Evolutionary conservation across 768 basidiomycete genomes (phyloP).

Genomic region (Pulveroboletus sp.): DNA sequence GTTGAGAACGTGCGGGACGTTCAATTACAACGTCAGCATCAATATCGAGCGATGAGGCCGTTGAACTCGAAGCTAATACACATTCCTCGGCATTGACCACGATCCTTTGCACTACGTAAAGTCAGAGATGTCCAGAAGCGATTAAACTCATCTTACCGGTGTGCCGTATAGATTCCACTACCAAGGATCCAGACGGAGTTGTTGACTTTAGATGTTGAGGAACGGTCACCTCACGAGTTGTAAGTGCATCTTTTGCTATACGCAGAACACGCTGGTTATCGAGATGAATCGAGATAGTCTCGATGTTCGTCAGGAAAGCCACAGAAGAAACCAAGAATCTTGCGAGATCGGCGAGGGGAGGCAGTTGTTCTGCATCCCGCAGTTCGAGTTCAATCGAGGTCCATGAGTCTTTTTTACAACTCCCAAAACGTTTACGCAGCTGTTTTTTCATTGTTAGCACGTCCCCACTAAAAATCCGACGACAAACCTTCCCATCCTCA

Average conservation of each 20-base stretch:
- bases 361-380: slow-evolving; percentile 1
- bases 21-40: not conserved
- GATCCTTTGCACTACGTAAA: slow-evolving; percentile 6
- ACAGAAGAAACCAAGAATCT: slow-evolving; percentile 13
- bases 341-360: slow-evolving; percentile 5
- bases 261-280: not conserved
- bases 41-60: not conserved
- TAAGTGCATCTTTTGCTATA: too few relatives aligned
- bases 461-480: not conserved
- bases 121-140: not conserved
- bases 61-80: not conserved
- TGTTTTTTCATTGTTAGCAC: not conserved
- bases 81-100: slow-evolving; percentile 1
- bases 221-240: too few relatives aligned
- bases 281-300: slow-evolving; percentile 4
- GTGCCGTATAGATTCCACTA: slow-evolving; percentile 6
- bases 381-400: slow-evolving; percentile 12
- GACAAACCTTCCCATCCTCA: slow-evolving; percentile 8
- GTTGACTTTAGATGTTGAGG: not conserved
- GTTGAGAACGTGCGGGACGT: not conserved
- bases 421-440: not conserved
- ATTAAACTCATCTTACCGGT: not conserved
- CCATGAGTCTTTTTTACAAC: not conserved
- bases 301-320: slow-evolving; percentile 3
- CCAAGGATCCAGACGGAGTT: not conserved